These are phyloP conservation scores for Talaromyces funiculosus DNA, from an alignment of 2,329 filamentous ascomycete genomes.

Conservation along the genomic window DNA sequence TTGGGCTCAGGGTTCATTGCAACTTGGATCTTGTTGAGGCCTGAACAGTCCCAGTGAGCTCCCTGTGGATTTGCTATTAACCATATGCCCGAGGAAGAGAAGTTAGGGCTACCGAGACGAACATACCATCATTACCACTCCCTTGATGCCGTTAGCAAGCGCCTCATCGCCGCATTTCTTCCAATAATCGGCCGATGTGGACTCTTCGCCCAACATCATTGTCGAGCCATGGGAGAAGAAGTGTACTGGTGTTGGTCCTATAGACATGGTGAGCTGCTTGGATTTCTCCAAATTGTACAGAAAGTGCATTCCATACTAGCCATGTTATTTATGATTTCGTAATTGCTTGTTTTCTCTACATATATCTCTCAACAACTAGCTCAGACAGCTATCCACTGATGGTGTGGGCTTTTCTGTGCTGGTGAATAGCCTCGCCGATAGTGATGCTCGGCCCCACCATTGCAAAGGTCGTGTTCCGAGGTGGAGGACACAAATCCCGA, in stretches of 20 bases:
- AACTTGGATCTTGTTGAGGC: constrained; percentile 52
- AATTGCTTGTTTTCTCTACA: neutral
- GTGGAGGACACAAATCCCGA: neutral
- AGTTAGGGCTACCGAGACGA: neutral
- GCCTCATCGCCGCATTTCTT: constrained; percentile 60
- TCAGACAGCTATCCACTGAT: neutral
- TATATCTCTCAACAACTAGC: neutral
- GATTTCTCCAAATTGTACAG: neutral
- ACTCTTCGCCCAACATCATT: constrained; percentile 65
- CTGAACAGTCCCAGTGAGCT: constrained; percentile 59
- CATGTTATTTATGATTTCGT: neutral
- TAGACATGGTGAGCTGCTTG: neutral
- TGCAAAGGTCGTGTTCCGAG: neutral
- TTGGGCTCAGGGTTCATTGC: constrained; percentile 54
- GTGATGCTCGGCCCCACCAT: neutral
- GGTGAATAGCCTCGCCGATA: neutral
- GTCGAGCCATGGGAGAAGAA: constrained; percentile 67
- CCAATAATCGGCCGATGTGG: constrained; percentile 59
- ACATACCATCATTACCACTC: constrained; percentile 41
- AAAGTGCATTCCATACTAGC: neutral
- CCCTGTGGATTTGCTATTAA: constrained; percentile 32
- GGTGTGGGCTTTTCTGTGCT: neutral
- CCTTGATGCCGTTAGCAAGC: constrained; percentile 54
- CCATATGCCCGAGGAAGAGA: neutral
- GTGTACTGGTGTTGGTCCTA: constrained; percentile 50